Conservation (phyloP, 768 basidiomycete species). For the Lactarius vividus region DNA sequence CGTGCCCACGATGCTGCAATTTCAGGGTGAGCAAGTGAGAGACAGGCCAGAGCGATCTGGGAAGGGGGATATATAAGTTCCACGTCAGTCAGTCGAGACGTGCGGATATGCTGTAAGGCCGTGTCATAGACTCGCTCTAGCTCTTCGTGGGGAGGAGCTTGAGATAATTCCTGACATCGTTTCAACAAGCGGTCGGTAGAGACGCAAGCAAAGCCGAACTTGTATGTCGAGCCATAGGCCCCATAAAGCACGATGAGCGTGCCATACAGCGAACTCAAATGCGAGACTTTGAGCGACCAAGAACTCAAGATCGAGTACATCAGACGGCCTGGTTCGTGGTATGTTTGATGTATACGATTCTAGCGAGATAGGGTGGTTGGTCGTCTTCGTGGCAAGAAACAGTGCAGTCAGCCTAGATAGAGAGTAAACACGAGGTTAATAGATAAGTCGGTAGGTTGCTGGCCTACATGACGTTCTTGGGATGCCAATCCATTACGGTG, state of each 20-base stretch:
- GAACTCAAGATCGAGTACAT: constrained; percentile 94
- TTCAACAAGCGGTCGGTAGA: constrained; percentile 9
- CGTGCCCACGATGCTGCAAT: constrained; percentile 61
- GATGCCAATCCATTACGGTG: constrained; percentile 99
- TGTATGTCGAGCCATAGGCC: constrained; percentile 88
- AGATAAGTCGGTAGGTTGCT: neutral
- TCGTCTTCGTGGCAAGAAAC: constrained; percentile 95
- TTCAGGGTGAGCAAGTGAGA: constrained; percentile 61
- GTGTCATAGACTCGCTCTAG: constrained; percentile 59
- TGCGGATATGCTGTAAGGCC: constrained; percentile 65
- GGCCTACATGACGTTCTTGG: constrained; percentile 93
- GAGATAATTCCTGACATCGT: constrained; percentile 52
- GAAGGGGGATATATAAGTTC: constrained; percentile 92
- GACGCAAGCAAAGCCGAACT: constrained; percentile 42
- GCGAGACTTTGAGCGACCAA: constrained; percentile 90
- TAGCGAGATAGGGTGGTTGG: constrained; percentile 88
- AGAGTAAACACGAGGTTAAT: constrained; percentile 5
- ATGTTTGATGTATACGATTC: constrained; percentile 83
- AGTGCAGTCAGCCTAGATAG: constrained; percentile 82
- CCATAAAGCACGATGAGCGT: constrained; percentile 84
- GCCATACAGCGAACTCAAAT: constrained; percentile 95
- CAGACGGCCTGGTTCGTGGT: constrained; percentile 72
- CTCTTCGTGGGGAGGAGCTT: constrained; percentile 44
- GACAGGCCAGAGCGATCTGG: constrained; percentile 84
- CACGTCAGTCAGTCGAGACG: constrained; percentile 85